Percentiles rank a stretch among this genome's conserved stretches.
phyloP scores from a whole-genome alignment of 345 rosid genomes.

The Eucalyptus marginata region DNA sequence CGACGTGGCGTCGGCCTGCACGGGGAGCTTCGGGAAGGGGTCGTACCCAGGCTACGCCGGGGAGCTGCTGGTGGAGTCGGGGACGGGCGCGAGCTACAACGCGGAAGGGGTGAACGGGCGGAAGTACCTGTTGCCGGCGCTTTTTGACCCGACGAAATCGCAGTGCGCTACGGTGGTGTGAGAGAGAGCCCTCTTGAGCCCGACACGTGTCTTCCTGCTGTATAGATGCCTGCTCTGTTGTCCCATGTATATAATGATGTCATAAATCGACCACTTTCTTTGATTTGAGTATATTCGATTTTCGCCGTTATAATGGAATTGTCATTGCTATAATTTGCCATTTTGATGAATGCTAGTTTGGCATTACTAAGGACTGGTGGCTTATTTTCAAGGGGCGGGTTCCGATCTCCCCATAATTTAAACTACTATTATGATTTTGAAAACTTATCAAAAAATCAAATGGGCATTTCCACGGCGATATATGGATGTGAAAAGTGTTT shows the following conservation, averaged over 20 bases:
- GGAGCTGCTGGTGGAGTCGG: slow-evolving; percentile 13
- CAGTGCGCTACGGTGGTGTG: slow-evolving; percentile 12
- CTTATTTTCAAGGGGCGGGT: background rate
- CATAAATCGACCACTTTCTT: background rate
- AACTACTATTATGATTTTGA: background rate
- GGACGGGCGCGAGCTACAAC: slow-evolving; percentile 25
- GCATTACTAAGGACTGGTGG: background rate
- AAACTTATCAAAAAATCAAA: background rate
- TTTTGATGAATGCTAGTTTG: background rate
- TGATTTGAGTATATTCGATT: background rate
- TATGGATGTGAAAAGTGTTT: background rate
- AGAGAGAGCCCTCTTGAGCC: background rate
- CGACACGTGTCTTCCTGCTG: background rate
- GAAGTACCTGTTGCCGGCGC: slow-evolving; percentile 24
- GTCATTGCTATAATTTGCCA: background rate
- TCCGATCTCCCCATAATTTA: background rate
- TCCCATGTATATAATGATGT: background rate
- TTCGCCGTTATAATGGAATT: background rate
- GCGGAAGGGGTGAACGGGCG: slow-evolving; percentile 13
- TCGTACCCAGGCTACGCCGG: slow-evolving; percentile 34
- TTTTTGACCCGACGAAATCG: slow-evolving; percentile 21
- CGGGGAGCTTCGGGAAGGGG: slow-evolving; percentile 21
- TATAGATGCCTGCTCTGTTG: background rate
- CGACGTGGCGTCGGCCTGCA: slow-evolving; percentile 27
- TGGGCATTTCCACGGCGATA: accelerated